A percentile compares a stretch with the other conserved stretches of the same genome.
These are phyloP conservation scores for Neofusicoccum sp. DNA, from an alignment of 2,329 filamentous ascomycete species.

Conservation along the genomic window DNA sequence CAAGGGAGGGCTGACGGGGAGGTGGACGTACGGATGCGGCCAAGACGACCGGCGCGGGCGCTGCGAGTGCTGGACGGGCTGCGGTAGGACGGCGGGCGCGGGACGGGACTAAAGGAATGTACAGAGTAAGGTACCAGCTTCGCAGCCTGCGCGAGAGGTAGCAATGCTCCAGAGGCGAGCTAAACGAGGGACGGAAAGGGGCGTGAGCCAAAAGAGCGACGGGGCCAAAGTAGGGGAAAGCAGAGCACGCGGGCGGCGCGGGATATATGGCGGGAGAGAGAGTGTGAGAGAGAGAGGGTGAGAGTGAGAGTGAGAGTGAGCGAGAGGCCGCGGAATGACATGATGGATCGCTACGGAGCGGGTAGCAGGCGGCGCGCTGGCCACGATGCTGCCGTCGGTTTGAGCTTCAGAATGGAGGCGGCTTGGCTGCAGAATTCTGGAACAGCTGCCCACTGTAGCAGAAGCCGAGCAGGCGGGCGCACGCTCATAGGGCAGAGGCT, in stretches of 20 bases:
- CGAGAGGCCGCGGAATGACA: neutral
- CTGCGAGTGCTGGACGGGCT: slow-evolving; percentile 55
- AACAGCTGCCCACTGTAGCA: slow-evolving; percentile 18
- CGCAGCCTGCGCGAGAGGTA: slow-evolving; percentile 14
- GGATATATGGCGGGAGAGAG: slow-evolving; percentile 4
- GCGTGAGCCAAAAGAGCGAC: slow-evolving; percentile 16
- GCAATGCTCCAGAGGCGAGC: slow-evolving; percentile 4
- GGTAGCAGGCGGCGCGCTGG: neutral
- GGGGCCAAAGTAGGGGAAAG: slow-evolving; percentile 18
- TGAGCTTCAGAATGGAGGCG: neutral
- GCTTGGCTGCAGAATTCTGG: slow-evolving; percentile 16
- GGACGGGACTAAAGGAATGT: slow-evolving; percentile 12
- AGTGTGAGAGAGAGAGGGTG: neutral
- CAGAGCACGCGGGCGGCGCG: neutral
- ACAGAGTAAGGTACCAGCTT: slow-evolving; percentile 13
- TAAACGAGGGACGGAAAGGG: neutral
- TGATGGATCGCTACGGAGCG: neutral
- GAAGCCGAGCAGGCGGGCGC: slow-evolving; percentile 8
- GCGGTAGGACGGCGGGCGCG: neutral
- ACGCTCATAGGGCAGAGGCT: slow-evolving; percentile 15
- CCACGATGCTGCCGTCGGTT: slow-evolving; percentile 4
- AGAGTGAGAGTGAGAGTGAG: neutral
- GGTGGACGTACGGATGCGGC: slow-evolving; percentile 70
- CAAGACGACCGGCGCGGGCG: neutral
- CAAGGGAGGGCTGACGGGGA: slow-evolving; percentile 20